Percentiles rank a stretch among this genome's conserved stretches.
phyloP scores from a whole-genome alignment of 345 rosid species.

The Rhodomyrtus tomentosa region DNA sequence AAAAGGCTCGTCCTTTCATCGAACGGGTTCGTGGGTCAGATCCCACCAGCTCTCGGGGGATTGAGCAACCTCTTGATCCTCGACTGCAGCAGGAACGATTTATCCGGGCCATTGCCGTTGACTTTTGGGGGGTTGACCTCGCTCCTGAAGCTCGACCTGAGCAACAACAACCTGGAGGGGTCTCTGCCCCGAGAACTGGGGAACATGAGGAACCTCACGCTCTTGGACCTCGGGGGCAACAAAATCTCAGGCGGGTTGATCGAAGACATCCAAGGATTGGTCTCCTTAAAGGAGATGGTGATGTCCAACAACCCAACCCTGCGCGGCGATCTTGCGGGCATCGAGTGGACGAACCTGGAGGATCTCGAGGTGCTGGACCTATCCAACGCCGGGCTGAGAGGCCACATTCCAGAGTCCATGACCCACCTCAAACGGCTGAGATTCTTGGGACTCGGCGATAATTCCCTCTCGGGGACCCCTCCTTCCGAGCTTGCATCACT shows the following conservation, averaged over 20 bases:
- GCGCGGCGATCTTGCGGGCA: slow-evolving; percentile 10
- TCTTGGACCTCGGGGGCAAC: slow-evolving; percentile 24
- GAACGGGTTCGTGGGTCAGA: slow-evolving; percentile 9
- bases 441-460: slow-evolving; percentile 18
- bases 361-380: slow-evolving; percentile 20
- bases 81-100: slow-evolving; percentile 24
- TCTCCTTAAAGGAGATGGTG: slow-evolving; percentile 18
- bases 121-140: slow-evolving; percentile 13
- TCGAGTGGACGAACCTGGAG: slow-evolving; percentile 15
- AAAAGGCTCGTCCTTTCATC: slow-evolving; percentile 20
- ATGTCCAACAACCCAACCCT: slow-evolving; percentile 14
- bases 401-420: slow-evolving; percentile 14
- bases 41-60: slow-evolving; percentile 18
- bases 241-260: slow-evolving; percentile 17
- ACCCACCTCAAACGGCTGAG: slow-evolving; percentile 11
- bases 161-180: slow-evolving; percentile 14
- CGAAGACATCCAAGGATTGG: slow-evolving; percentile 17
- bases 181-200: slow-evolving; percentile 9
- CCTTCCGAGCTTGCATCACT: slow-evolving; percentile 4
- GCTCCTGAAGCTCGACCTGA: slow-evolving; percentile 29
- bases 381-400: slow-evolving; percentile 9
- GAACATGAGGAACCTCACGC: slow-evolving; percentile 10
- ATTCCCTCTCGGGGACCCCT: slow-evolving; percentile 14
- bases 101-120: slow-evolving; percentile 18
- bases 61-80: slow-evolving; percentile 17